Conservation (phyloP, 805 yeast genomes). For the Ogataea ramenticola region DNA sequence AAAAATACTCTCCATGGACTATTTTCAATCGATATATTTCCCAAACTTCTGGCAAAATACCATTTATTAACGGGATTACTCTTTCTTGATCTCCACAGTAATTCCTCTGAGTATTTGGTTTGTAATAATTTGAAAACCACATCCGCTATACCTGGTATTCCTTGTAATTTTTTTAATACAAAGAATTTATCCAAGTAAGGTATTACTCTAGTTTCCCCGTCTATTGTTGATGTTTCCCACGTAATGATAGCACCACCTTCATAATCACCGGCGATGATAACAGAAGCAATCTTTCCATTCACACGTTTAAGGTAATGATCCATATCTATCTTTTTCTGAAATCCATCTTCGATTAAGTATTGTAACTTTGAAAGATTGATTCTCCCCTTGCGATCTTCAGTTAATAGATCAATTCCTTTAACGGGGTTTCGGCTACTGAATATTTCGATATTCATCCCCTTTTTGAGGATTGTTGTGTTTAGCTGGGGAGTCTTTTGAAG, state of each 20-base stretch:
- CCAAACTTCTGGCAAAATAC: slow-evolving; percentile 89
- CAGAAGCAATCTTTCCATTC: slow-evolving; percentile 57
- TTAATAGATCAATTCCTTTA: slow-evolving; percentile 32
- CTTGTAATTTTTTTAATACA: slow-evolving; percentile 75
- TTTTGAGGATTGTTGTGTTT: slow-evolving; percentile 72
- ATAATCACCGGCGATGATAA: slow-evolving; percentile 87
- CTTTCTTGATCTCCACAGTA: slow-evolving; percentile 85
- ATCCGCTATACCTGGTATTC: slow-evolving; percentile 91
- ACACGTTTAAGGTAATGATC: slow-evolving; percentile 63
- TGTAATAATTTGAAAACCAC: slow-evolving; percentile 78
- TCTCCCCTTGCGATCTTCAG: slow-evolving; percentile 27
- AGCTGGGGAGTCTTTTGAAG: slow-evolving; percentile 49
- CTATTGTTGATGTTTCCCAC: slow-evolving; percentile 41
- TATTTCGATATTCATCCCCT: slow-evolving; percentile 58
- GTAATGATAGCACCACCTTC: slow-evolving; percentile 94
- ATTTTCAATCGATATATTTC: slow-evolving; percentile 45
- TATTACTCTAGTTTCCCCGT: slow-evolving; percentile 23
- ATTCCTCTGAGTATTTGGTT: slow-evolving; percentile 58
- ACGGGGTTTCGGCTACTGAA: slow-evolving; percentile 24
- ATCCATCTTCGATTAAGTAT: slow-evolving; percentile 68
- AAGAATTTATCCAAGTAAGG: slow-evolving; percentile 95
- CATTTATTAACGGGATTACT: slow-evolving; percentile 92
- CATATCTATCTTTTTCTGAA: slow-evolving; percentile 58
- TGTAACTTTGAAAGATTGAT: slow-evolving; percentile 55
- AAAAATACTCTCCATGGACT: slow-evolving; percentile 34